A percentile compares a stretch with the other conserved stretches of the same genome.
Evolutionary conservation across 768 basidiomycete genomes (phyloP).

Genomic region (Auricularia cornea): DNA sequence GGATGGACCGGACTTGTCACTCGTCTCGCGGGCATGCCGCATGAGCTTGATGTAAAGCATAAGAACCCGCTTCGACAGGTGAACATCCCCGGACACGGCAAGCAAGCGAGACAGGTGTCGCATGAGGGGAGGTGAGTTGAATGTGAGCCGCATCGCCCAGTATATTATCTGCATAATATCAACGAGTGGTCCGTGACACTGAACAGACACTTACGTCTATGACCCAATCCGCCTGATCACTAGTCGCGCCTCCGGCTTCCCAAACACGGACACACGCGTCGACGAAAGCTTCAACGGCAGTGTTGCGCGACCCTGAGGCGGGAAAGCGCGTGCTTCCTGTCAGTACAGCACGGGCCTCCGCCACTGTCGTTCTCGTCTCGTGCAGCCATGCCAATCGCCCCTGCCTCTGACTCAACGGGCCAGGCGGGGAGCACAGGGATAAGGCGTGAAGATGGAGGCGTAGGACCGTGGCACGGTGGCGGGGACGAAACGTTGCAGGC

Average conservation of each 20-base stretch:
- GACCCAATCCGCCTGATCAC: constrained; percentile 65
- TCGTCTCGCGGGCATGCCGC: constrained; percentile 69
- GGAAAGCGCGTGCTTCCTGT: constrained; percentile 69
- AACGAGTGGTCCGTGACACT: not conserved
- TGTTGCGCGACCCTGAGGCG: constrained; percentile 68
- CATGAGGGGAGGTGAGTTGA: constrained; percentile 80
- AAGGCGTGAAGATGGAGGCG: constrained; percentile 69
- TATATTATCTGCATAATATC: constrained; percentile 56
- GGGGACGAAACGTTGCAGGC: constrained; percentile 71
- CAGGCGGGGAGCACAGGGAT: constrained; percentile 28
- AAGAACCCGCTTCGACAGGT: constrained; percentile 66
- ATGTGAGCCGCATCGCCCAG: constrained; percentile 91
- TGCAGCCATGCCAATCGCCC: constrained; percentile 43
- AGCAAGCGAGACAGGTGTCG: constrained; percentile 77
- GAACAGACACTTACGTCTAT: constrained; percentile 50
- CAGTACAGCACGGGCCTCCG: constrained; percentile 63
- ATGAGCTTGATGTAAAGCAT: constrained; percentile 79
- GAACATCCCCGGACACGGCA: constrained; percentile 48
- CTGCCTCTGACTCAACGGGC: constrained; percentile 11
- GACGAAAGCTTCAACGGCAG: constrained; percentile 73
- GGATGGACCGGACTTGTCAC: constrained; percentile 18
- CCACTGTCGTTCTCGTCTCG: constrained; percentile 56
- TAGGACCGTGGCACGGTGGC: constrained; percentile 62
- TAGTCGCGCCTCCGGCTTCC: constrained; percentile 62
- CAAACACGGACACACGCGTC: constrained; percentile 74